Evolutionary conservation across 106 monocot species (phyloP), one percentile per base, ranked within the genome.

Genomic region (Alisma plantagoaquatica): DNA sequence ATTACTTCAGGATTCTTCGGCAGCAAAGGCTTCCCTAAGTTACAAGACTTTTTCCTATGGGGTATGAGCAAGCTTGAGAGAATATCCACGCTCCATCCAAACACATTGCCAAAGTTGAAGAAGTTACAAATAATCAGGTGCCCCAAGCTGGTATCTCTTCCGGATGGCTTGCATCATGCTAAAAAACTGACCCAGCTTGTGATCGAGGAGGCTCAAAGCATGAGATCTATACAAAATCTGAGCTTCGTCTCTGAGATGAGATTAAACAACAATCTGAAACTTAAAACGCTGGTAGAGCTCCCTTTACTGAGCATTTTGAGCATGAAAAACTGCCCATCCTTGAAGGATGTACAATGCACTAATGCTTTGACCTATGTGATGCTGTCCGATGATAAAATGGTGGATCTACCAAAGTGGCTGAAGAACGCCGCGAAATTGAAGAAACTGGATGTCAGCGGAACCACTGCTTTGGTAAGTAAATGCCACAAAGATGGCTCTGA

Each of bases 121-220:
- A 14, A 22, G 0, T 31, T 64, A 21, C 4, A 44, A 0, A 29
- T 64, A 23, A 3, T 1, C 16, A 28, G 11, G 10, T 64, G 64
- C 27, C 20, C 41, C 17, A 53, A 35, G 42, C 27, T 53, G 64
- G 45, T 27, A 25, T 64, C 42, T 44, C 64, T 64, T 20, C 64
- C 64, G 1, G 64, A 30, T 0, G 64, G 64, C 10, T 4, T 52
- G 15, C 29, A 4, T 29, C 52, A 52, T 30, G 27, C 12, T 9
- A 52, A 27, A 4, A n/a, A 10, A 15, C 18, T 52, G 15, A 52
- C 5, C 23, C 25, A 52, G 52, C 18, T 52, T 3, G 15, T 29
- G 2, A 52, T 52, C 15, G 28, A 27, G 1, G 27, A 25, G 3
- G 52, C 52, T 30, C 29, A 52, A 4, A 52, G 25, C 6, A 3